Base-by-base conservation (phyloP, 179 eudicot genomes). In the Pouteria campechiana region DNA sequence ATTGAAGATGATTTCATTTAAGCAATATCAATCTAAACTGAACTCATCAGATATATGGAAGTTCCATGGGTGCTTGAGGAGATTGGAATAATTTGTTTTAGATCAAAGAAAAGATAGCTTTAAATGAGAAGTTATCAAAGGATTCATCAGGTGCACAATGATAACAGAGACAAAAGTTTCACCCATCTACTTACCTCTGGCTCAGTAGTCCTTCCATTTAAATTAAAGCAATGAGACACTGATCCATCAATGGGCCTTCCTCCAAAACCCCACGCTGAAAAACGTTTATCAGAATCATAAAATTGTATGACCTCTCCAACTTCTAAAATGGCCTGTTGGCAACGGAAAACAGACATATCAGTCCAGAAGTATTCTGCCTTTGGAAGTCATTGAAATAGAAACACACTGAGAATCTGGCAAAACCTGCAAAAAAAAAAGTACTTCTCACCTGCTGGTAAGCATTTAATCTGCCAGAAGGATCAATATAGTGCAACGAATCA, bases 221-320 rank as follows among this genome's bases (percentile, higher is more conserved):
- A 67, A 61, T 81, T 72, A 55, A 89, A 89, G 61, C 93, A 89
- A 61, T 89, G 95, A 25, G 97, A 89, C 46, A 81, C 32, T 5
- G 46, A 25, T 17, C 83, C 74, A 19, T 61, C 63, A 21, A 41
- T 37, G 14, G 51, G 51, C 54, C 41, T 78, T 29, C 86, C 97
- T 23, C 97, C 97, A 41, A 89, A 89, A 13, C 95, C 97, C 97
- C 95, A 89, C 29, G 97, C 75, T 35, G 93, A 74, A 63, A 85
- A 89, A 37, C 58, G 69, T 55, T 64, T 69, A 60, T 88, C 94
- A 27, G 72, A 78, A 72, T 88, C 97, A 37, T 84, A 88, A 54
- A 85, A 85, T 49, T 85, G 95, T 50, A 89, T 67, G 25, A 89
- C 95, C 54, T 85, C 93, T 34, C 95, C 97, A 40, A 85, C 86